Evolutionary conservation across 331 rosid species (phyloP).

Genomic region (Quercus lobata): DNA sequence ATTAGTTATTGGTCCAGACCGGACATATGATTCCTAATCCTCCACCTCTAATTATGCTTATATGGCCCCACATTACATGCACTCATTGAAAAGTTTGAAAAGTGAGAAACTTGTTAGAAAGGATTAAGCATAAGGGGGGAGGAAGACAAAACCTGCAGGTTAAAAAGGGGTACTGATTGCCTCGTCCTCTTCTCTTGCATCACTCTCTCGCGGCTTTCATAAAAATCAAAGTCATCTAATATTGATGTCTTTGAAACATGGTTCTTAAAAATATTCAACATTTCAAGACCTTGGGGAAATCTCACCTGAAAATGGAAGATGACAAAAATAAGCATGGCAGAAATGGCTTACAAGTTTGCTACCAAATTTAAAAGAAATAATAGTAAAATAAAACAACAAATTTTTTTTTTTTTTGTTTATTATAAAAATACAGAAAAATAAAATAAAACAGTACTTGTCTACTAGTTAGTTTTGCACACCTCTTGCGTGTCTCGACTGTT

Average conservation of each 20-base stretch:
- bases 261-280: constrained; percentile 59
- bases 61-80: constrained; percentile 38
- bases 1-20: constrained; percentile 19
- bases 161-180: constrained; percentile 40
- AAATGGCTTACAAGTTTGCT: background rate
- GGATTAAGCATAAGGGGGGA: constrained; percentile 1
- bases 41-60: constrained; percentile 23
- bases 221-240: constrained; percentile 75
- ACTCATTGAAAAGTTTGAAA: constrained; percentile 19
- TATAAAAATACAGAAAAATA: too few relatives aligned
- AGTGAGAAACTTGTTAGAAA: constrained; percentile 8
- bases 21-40: constrained; percentile 22
- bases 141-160: constrained; percentile 41
- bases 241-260: constrained; percentile 52
- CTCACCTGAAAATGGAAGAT: constrained; percentile 49
- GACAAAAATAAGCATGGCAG: background rate
- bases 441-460: background rate
- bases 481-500: constrained; percentile 92
- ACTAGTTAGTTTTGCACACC: constrained; percentile 32
- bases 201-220: constrained; percentile 73
- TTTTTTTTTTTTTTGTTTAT: too few relatives aligned
- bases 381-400: background rate
- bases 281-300: constrained; percentile 54
- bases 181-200: constrained; percentile 65
- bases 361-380: background rate